A percentile compares a stretch with the other conserved stretches of the same genome.
Conservation (phyloP, 345 rosid genomes). For the Diplotaxis tenuifolia region DNA sequence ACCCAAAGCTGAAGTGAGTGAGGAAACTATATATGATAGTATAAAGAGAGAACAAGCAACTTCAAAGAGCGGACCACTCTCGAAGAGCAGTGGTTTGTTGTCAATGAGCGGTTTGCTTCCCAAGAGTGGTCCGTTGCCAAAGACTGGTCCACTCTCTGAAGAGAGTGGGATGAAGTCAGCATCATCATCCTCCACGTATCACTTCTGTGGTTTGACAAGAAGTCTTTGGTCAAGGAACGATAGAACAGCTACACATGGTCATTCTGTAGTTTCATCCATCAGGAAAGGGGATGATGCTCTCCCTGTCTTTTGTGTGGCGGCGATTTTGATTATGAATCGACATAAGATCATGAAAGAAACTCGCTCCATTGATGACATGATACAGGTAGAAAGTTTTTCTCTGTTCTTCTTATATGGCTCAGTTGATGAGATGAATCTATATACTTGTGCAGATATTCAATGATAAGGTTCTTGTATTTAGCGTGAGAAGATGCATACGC, state of each 20-base stretch:
- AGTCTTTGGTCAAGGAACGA: conserved; percentile 65
- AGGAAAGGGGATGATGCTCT: conserved; percentile 63
- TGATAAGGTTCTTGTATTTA: conserved; percentile 73
- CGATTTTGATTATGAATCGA: conserved; percentile 82
- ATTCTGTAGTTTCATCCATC: conserved; percentile 50
- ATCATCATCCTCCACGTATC: conserved; percentile 44
- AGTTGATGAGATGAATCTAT: conserved; percentile 14
- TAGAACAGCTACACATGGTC: conserved; percentile 46
- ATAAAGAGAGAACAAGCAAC: conserved; percentile 25
- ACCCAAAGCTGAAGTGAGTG: conserved; percentile 44
- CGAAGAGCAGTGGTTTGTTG: conserved; percentile 42
- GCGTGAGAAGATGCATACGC: conserved; percentile 62
- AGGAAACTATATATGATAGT: conserved; percentile 42
- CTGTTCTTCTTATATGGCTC: neutral
- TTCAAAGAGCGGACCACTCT: conserved; percentile 36
- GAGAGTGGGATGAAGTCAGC: conserved; percentile 49
- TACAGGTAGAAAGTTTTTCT: conserved; percentile 52
- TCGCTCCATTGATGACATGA: conserved; percentile 83
- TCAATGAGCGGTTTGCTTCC: conserved; percentile 41
- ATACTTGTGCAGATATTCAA: conserved; percentile 66
- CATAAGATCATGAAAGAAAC: conserved; percentile 83
- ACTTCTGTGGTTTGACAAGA: conserved; percentile 76
- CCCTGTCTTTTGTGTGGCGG: conserved; percentile 91
- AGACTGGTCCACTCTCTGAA: conserved; percentile 44
- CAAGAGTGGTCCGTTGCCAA: conserved; percentile 40